Evolutionary conservation across 2,329 filamentous ascomycete species (phyloP), one percentile per base, ranked within the genome.

Genomic region (Elsinoe fawcettii): DNA sequence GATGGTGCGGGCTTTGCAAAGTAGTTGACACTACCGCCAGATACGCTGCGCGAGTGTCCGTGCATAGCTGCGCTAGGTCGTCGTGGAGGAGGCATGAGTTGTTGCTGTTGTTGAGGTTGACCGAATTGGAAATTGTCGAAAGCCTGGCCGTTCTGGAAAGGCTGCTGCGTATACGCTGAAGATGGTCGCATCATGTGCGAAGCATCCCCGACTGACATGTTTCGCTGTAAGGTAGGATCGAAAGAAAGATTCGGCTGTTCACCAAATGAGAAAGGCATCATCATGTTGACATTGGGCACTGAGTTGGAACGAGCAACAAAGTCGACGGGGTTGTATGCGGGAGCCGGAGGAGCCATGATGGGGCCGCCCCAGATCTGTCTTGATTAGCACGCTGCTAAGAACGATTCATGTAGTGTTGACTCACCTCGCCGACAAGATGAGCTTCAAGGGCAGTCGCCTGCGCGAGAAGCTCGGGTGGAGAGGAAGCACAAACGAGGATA

Each of bases 391-490:
- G 4, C 7, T 5, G 27, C 9, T 5, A 20, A 36, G 51, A 27
- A 16, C 16, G 4, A 6, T 16, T 32, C 1, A 16, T n/a, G n/a
- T 5, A 34, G 2, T 34, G 18, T 11, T 7, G 1, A 41, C 18
- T 37, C 41, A 54, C 51, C 51, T 47, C 18, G 30, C 54, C 54
- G n/a, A 56, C 54, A 16, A 56, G 27, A 16, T 56, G 54, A 32
- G 54, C 39, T 25, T 56, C 54, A 18, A 56, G 41, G 14, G 54
- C 44, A 18, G 54, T 41, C 8, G 37, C 54, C 20, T 56, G 54
- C 12, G 54, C 54, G 22, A 56, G 41, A 27, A 56, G 54, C 54
- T 56, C 54, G 11, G 54, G 54, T 8, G 54, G 54, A 22, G 54
- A 56, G 12, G 54, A 47, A 27, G 39, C 54, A 32, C 54, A 56